Percentiles rank a stretch among this genome's conserved stretches.
phyloP scores from a whole-genome alignment of 139 green algal genomes.

The Picochlorum costavermella region DNA sequence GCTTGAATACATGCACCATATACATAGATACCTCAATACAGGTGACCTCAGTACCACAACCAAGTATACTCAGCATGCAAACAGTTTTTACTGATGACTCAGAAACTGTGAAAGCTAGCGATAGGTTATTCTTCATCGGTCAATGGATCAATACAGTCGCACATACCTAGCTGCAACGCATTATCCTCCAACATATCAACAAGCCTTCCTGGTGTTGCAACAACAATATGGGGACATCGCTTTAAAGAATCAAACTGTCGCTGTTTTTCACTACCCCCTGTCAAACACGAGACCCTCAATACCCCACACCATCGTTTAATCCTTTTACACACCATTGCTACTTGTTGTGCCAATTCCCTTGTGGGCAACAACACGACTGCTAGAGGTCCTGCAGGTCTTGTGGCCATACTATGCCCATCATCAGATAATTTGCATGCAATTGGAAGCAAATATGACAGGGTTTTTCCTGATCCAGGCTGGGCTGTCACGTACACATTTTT shows the following conservation, averaged over 20 bases:
- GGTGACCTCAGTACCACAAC: constrained; percentile 14
- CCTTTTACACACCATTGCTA: constrained; percentile 20
- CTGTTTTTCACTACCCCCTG: constrained; percentile 56
- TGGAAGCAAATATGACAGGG: constrained; percentile 71
- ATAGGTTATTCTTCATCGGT: constrained; percentile 28
- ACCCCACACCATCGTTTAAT: constrained; percentile 28
- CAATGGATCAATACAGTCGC: not conserved
- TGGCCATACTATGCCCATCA: constrained; percentile 12
- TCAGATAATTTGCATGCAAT: constrained; percentile 11
- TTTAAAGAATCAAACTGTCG: constrained; percentile 37
- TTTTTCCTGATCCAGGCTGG: constrained; percentile 76
- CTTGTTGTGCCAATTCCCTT: constrained; percentile 74
- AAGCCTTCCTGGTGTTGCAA: constrained; percentile 76
- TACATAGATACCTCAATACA: too few species aligned
- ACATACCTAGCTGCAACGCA: constrained; percentile 34
- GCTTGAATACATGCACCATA: too few species aligned
- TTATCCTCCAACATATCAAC: constrained; percentile 63
- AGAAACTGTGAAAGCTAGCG: constrained; percentile 57
- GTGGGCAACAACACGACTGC: constrained; percentile 66
- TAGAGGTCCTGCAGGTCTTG: constrained; percentile 20
- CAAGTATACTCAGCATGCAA: constrained; percentile 18
- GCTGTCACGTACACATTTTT: constrained; percentile 47
- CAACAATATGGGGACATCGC: constrained; percentile 46
- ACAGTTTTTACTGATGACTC: constrained; percentile 14
- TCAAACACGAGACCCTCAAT: constrained; percentile 36